These are phyloP conservation scores for Eucalyptus pauciflora DNA, from an alignment of 345 rosid genomes.

Conservation along the genomic window DNA sequence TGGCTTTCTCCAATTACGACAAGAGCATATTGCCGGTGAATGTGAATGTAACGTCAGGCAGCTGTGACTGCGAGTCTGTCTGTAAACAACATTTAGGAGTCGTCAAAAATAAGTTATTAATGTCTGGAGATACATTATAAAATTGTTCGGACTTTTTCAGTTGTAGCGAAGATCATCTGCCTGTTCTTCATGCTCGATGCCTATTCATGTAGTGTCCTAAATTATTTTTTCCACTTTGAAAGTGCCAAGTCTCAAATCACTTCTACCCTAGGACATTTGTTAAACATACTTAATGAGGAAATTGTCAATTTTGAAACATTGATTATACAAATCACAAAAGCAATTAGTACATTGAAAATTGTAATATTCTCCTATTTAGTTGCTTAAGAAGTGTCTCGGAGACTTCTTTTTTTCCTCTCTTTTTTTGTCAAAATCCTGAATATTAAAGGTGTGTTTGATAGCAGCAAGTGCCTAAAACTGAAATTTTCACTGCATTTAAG, in stretches of 20 bases:
- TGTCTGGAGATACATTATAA: neutral
- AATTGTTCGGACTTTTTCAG: neutral
- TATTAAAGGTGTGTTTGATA: neutral
- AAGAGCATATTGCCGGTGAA: neutral
- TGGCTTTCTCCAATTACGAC: neutral
- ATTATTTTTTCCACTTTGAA: neutral
- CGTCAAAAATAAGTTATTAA: neutral
- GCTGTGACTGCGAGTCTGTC: neutral
- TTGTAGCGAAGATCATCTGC: accelerated
- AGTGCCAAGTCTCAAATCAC: neutral
- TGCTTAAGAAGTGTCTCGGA: neutral
- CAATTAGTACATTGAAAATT: no score
- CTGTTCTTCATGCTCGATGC: neutral
- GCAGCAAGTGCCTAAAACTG: neutral
- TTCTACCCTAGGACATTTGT: neutral
- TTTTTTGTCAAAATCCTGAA: neutral
- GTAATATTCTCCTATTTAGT: neutral
- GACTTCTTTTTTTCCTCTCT: accelerated
- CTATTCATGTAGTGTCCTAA: neutral
- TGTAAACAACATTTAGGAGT: neutral
- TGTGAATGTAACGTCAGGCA: neutral
- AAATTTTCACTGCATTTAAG: neutral
- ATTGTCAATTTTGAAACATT: neutral
- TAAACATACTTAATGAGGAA: neutral
- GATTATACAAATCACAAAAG: neutral